Percentiles rank a stretch among this genome's conserved stretches.
phyloP scores from a whole-genome alignment of 768 basidiomycete species.

The Solioccasus polychromus region DNA sequence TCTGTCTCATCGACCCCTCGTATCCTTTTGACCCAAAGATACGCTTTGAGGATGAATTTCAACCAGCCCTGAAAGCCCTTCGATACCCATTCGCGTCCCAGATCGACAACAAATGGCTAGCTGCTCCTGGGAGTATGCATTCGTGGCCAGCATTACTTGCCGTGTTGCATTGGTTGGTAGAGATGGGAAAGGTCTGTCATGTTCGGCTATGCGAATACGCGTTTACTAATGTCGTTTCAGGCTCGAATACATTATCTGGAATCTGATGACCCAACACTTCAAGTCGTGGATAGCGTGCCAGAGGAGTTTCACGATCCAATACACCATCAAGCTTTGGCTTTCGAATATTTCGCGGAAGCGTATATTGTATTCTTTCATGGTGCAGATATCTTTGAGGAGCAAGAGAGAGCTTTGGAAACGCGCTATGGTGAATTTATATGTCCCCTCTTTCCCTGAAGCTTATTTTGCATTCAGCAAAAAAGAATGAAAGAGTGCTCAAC shows the following conservation, averaged over 20 bases:
- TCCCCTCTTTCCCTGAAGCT: neutral
- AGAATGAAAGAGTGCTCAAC: conserved; percentile 63
- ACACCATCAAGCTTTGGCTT: conserved; percentile 76
- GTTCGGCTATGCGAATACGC: neutral
- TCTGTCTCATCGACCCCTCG: conserved; percentile 66
- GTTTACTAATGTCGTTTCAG: conserved; percentile 14
- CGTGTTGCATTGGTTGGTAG: conserved; percentile 89
- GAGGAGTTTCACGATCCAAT: conserved; percentile 74
- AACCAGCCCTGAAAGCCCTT: conserved; percentile 67
- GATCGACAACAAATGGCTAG: conserved; percentile 83
- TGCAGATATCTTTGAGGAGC: conserved; percentile 65
- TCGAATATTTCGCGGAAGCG: conserved; percentile 65
- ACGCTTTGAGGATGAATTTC: conserved; percentile 80
- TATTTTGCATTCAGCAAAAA: conserved; percentile 47
- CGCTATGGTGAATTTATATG: conserved; percentile 60
- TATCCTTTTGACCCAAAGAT: conserved; percentile 54
- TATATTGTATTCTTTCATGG: conserved; percentile 68
- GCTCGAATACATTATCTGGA: conserved; percentile 46
- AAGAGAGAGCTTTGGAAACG: conserved; percentile 66
- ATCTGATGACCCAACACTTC: conserved; percentile 66
- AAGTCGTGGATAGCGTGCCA: conserved; percentile 56
- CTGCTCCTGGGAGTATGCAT: conserved; percentile 84
- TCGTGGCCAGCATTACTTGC: conserved; percentile 91
- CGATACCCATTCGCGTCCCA: conserved; percentile 79
- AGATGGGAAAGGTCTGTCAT: conserved; percentile 70